These are phyloP conservation scores for Epicoccum nigrum DNA, from an alignment of 2,329 filamentous ascomycete species.

Conservation along the genomic window DNA sequence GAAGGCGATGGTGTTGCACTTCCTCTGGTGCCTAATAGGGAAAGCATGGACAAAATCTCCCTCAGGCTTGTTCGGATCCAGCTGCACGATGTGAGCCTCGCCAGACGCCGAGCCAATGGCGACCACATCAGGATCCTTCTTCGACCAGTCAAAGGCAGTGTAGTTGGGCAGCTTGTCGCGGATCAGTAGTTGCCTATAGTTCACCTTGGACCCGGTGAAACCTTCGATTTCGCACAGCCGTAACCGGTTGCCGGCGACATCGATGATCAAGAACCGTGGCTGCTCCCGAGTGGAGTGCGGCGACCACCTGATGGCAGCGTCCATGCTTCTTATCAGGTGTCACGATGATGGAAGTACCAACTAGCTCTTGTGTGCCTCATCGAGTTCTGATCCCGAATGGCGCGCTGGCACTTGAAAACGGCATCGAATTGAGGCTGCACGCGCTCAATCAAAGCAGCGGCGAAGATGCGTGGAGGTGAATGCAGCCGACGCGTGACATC, in stretches of 20 bases:
- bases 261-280: constrained; percentile 66
- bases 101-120: constrained; percentile 78
- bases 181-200: constrained; percentile 60
- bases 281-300: constrained; percentile 59
- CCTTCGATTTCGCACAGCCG: constrained; percentile 60
- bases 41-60: constrained; percentile 64
- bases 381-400: neutral
- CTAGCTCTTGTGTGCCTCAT: constrained; percentile 17
- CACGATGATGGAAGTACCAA: neutral
- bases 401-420: neutral
- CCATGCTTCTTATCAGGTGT: constrained; percentile 51
- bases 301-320: constrained; percentile 69
- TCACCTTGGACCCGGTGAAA: constrained; percentile 47
- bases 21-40: constrained; percentile 74
- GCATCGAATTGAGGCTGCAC: neutral
- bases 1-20: constrained; percentile 82
- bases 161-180: constrained; percentile 65
- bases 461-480: constrained; percentile 17
- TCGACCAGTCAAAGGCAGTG: constrained; percentile 70
- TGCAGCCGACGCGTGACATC: constrained; percentile 27
- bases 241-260: constrained; percentile 65
- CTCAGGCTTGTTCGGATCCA: constrained; percentile 65
- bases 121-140: constrained; percentile 67
- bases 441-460: neutral
- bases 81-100: constrained; percentile 74